Conservation (phyloP, 2,329 filamentous ascomycete species). For the Penicillium sclerotigenum region DNA sequence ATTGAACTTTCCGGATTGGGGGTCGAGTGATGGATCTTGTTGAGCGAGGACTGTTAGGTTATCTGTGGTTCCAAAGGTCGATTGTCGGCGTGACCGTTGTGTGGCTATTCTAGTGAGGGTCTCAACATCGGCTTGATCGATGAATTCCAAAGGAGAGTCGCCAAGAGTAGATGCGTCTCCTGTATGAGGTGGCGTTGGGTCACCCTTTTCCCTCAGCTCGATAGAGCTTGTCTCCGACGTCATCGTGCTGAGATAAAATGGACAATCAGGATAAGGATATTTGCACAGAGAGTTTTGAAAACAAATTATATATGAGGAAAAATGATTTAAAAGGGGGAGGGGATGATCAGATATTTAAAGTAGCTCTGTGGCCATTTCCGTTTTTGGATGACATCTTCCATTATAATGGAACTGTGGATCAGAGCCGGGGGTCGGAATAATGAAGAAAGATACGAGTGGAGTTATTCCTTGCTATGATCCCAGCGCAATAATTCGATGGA, state of each 20-base stretch:
- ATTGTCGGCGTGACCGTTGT: slow-evolving; percentile 18
- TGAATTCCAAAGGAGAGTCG: slow-evolving; percentile 9
- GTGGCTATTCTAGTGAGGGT: slow-evolving; percentile 23
- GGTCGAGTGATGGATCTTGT: slow-evolving; percentile 18
- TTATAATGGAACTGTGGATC: neutral
- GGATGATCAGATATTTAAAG: neutral
- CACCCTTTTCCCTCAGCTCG: neutral
- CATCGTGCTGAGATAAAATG: neutral
- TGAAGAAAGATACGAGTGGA: neutral
- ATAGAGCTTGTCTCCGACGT: neutral
- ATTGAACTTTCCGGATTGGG: slow-evolving; percentile 17
- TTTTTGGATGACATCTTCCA: neutral
- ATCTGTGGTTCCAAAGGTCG: slow-evolving; percentile 5
- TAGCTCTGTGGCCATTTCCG: neutral
- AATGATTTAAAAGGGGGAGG: neutral
- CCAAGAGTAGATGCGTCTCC: neutral
- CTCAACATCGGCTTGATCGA: slow-evolving; percentile 17
- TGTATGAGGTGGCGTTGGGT: neutral
- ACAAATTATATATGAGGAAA: neutral
- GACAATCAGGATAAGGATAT: neutral
- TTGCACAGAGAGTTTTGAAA: neutral
- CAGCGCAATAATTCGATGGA: neutral
- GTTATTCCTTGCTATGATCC: neutral
- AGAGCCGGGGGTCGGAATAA: neutral
- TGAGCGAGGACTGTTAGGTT: slow-evolving; percentile 13